A percentile compares a stretch with the other conserved stretches of the same genome.
These are phyloP conservation scores for Persicaria maculosa DNA, from an alignment of 148 eudicot species.

Conservation along the genomic window DNA sequence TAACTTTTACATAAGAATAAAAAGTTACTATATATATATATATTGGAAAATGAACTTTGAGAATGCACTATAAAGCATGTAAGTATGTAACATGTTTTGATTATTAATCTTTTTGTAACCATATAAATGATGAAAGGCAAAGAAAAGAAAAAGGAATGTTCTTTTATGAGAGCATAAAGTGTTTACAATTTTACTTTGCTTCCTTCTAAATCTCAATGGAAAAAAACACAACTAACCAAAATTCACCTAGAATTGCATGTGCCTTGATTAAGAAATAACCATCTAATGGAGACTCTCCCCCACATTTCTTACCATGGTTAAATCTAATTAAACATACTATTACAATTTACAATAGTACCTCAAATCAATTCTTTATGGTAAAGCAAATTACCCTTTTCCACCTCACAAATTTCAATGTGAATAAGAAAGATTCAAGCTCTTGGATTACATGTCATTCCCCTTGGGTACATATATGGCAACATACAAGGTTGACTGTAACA, in stretches of 20 bases:
- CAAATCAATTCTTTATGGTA: not conserved
- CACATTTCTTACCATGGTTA: not conserved
- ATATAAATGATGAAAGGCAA: conserved; percentile 8
- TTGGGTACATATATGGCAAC: not conserved
- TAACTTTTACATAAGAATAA: conserved; percentile 1
- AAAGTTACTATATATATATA: not conserved
- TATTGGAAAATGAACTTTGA: conserved; percentile 9
- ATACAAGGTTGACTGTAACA: not conserved
- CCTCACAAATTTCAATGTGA: not conserved
- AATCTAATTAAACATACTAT: not conserved
- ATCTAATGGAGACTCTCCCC: not conserved
- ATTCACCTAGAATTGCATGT: not conserved
- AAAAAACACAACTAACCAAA: not conserved
- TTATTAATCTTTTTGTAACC: conserved; percentile 10
- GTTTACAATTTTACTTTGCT: conserved; percentile 7
- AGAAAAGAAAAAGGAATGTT: conserved; percentile 12
- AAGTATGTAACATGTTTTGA: conserved; percentile 12
- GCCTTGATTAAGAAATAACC: not conserved
- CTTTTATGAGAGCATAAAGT: conserved; percentile 6
- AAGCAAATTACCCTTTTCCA: not conserved
- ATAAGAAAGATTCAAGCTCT: not conserved
- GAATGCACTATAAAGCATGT: conserved; percentile 11
- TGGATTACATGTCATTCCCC: too few species aligned
- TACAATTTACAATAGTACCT: not conserved
- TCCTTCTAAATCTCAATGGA: not conserved